phyloP scores from a whole-genome alignment of 805 yeast species.

The Candida michaelii region DNA sequence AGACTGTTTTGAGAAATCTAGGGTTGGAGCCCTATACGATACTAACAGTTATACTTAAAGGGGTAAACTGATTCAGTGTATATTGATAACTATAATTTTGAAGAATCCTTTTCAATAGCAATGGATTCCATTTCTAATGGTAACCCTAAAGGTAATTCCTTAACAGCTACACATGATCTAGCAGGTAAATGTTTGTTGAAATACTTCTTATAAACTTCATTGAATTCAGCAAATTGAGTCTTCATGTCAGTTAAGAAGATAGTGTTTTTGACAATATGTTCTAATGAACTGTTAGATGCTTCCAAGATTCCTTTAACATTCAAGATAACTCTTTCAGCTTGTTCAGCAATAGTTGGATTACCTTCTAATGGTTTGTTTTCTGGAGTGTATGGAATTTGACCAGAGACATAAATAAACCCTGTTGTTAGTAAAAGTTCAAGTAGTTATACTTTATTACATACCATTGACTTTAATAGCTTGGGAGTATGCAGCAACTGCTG shows the following conservation, averaged over 20 bases:
- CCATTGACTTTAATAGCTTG: conserved; percentile 90
- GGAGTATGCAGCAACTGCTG: conserved; percentile 95
- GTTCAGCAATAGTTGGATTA: conserved; percentile 60
- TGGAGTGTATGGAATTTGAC: conserved; percentile 90
- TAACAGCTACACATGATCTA: conserved; percentile 96
- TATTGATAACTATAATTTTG: conserved; percentile 41
- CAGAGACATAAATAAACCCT: conserved; percentile 88
- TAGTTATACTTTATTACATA: no score
- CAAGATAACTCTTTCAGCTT: conserved; percentile 71
- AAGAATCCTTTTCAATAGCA: conserved; percentile 61
- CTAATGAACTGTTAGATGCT: conserved; percentile 81
- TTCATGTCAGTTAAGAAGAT: conserved; percentile 89
- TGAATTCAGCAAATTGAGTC: conserved; percentile 75
- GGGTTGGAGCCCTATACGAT: conserved; percentile 13
- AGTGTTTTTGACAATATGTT: conserved; percentile 83
- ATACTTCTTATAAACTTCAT: conserved; percentile 78
- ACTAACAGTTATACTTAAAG: no score
- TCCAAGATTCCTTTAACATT: conserved; percentile 72
- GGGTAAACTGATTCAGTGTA: no score
- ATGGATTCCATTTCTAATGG: conserved; percentile 89
- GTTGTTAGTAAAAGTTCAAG: no score
- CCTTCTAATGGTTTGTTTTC: conserved; percentile 80
- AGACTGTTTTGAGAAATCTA: not conserved
- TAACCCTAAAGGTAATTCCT: conserved; percentile 83
- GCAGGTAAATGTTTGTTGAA: conserved; percentile 86